Percentiles rank a stretch among this genome's conserved stretches.
Conservation (phyloP, 1,284 basidiomycete genomes). For the Pyrrhoderma lamaoense region DNA sequence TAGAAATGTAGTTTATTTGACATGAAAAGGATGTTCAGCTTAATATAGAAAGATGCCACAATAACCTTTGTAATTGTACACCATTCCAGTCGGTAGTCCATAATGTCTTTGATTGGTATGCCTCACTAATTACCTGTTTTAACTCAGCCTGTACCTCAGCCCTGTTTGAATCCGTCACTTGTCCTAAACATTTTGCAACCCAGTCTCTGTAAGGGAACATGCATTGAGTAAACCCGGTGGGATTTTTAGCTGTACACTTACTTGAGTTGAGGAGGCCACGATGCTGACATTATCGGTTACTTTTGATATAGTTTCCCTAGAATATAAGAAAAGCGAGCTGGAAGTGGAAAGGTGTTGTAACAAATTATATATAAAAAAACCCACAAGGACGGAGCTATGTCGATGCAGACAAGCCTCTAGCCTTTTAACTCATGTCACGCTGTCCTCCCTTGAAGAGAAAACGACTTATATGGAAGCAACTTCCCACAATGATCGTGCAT, state of each 20-base stretch:
- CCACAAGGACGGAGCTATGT: too few species aligned
- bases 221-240: conserved; percentile 8
- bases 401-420: too few species aligned
- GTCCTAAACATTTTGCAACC: conserved; percentile 75
- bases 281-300: conserved; percentile 37
- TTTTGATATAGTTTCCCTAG: not conserved
- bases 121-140: conserved; percentile 80
- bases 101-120: conserved; percentile 70
- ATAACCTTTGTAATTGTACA: conserved; percentile 72
- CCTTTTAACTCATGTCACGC: too few species aligned
- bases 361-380: not conserved
- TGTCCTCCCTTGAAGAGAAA: too few species aligned
- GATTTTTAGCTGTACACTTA: conserved; percentile 24
- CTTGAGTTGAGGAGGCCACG: conserved; percentile 61
- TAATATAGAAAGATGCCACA: conserved; percentile 1
- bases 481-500: too few species aligned
- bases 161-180: conserved; percentile 73
- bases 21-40: not conserved
- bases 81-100: conserved; percentile 86
- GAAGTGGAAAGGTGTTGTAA: conserved; percentile 1
- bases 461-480: too few species aligned
- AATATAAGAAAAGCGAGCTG: conserved; percentile 1
- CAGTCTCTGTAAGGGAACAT: conserved; percentile 52
- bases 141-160: conserved; percentile 72
- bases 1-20: conserved; percentile 1